Conservation (phyloP, 805 yeast genomes). For the Metschnikowia baotianmanensis region DNA sequence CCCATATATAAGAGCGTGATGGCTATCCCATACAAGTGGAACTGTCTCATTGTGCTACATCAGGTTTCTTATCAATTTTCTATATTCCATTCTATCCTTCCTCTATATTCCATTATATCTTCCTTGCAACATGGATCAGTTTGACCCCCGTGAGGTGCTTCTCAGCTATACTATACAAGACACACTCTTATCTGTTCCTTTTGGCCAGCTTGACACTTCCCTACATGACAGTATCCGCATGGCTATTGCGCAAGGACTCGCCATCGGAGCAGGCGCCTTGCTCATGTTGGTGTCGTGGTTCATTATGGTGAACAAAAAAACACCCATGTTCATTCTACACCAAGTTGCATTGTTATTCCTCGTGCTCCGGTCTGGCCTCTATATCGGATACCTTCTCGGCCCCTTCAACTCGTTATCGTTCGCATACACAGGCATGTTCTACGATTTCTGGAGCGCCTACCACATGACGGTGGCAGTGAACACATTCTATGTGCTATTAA, state of each 20-base stretch:
- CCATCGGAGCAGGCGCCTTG: constrained; percentile 16
- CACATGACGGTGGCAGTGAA: constrained; percentile 60
- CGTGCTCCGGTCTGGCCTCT: constrained; percentile 60
- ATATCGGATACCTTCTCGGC: constrained; percentile 52
- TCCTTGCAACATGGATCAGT: background rate
- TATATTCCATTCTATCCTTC: too few relatives aligned
- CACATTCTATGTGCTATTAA: constrained; percentile 56
- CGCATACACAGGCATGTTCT: constrained; percentile 32
- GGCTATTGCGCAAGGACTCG: constrained; percentile 15
- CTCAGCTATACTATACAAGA: constrained; percentile 15
- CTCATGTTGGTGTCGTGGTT: constrained; percentile 18
- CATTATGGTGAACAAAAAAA: constrained; percentile 43
- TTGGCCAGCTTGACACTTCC: constrained; percentile 11
- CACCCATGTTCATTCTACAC: constrained; percentile 76
- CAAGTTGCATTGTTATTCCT: constrained; percentile 55
- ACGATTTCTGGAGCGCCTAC: constrained; percentile 32
- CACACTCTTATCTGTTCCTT: constrained; percentile 6
- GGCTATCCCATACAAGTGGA: too few relatives aligned
- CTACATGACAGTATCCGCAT: constrained; percentile 6
- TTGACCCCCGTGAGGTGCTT: constrained; percentile 10
- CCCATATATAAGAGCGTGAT: constrained; percentile 1
- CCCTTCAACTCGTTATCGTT: constrained; percentile 50
- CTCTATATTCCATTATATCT: too few relatives aligned
- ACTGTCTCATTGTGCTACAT: too few relatives aligned
- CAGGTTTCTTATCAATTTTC: too few relatives aligned